Evolutionary conservation across 768 basidiomycete species (phyloP), one percentile per base, ranked within the genome.

Genomic region (Calocera cornea): DNA sequence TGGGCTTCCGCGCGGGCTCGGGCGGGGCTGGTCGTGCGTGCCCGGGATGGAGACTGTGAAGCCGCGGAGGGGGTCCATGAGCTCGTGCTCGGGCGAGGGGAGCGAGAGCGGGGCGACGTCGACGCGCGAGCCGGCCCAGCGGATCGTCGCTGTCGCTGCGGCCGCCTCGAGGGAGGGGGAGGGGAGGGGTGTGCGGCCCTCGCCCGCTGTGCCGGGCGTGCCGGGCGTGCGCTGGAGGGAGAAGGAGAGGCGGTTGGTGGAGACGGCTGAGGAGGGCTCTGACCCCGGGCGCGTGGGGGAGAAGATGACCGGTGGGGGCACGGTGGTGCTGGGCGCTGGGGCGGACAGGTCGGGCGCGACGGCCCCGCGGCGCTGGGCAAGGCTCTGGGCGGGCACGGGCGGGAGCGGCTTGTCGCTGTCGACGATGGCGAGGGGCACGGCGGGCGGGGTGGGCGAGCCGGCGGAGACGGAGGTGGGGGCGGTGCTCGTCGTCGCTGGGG

Each of bases 21-120:
- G 71, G 12, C 72, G 54, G 22, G 19, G 33, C 69, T 68, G 22
- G 50, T 65, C 44, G 67, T 41, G 84, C 11, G 84, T 81, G 27
- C 87, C 83, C 0, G 89, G 87, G 49, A 89, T 83, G 10, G 84
- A 79, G 29, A 88, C 80, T 86, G 54, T 29, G 24, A 87, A 82
- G 36, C 86, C 85, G 40, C 89, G 85, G 85, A 97, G 87, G 0
- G 94, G 94, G 76, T 97, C 94, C 11, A 87, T 87, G 29, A 95
- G 83, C 73, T 97, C 94, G 71, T 89, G 87, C 73, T 97, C 94
- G 0, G 94, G 94, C 12, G 88, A 91, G 1, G 94, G 93, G 0
- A 95, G 81, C 0, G 90, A 87, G 29, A 97, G 81, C 0, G 94
- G 94, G 0, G 91, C 87, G 66, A 97, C 85, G 71, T 90, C 86